Evolutionary conservation across 2,329 filamentous ascomycete species (phyloP).

Genomic region (Penicillium sp.): DNA sequence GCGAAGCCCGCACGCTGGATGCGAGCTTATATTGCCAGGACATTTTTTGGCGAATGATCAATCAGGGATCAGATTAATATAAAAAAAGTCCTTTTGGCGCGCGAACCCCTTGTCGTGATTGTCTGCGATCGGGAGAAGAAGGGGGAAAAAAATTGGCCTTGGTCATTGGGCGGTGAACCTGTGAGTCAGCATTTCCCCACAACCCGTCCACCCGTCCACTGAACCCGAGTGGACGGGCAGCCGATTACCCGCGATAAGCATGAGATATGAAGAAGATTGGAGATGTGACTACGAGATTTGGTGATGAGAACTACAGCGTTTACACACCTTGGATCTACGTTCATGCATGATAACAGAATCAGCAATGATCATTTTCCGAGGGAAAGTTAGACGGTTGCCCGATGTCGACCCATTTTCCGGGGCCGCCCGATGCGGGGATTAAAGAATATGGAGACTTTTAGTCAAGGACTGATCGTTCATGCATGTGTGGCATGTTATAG

Average conservation of each 20-base stretch:
- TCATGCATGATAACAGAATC: not conserved
- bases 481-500: not conserved
- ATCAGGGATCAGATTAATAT: slow-evolving; percentile 2
- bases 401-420: slow-evolving; percentile 1
- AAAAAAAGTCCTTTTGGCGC: slow-evolving; percentile 5
- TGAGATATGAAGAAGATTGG: not conserved
- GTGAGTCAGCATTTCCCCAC: slow-evolving; percentile 26
- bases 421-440: slow-evolving; percentile 6
- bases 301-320: not conserved
- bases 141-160: slow-evolving; percentile 9
- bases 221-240: not conserved
- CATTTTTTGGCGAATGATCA: slow-evolving; percentile 19
- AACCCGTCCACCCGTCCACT: not conserved
- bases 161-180: slow-evolving; percentile 23
- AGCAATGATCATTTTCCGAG: slow-evolving; percentile 1
- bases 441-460: not conserved
- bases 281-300: not conserved
- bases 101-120: slow-evolving; percentile 3
- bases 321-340: not conserved
- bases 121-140: slow-evolving; percentile 11
- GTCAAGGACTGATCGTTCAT: not conserved
- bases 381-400: slow-evolving; percentile 2
- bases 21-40: slow-evolving; percentile 35
- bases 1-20: slow-evolving; percentile 32
- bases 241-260: slow-evolving; percentile 4